Evolutionary conservation across 2,329 filamentous ascomycete genomes (phyloP).

Genomic region (Nemania sp.): DNA sequence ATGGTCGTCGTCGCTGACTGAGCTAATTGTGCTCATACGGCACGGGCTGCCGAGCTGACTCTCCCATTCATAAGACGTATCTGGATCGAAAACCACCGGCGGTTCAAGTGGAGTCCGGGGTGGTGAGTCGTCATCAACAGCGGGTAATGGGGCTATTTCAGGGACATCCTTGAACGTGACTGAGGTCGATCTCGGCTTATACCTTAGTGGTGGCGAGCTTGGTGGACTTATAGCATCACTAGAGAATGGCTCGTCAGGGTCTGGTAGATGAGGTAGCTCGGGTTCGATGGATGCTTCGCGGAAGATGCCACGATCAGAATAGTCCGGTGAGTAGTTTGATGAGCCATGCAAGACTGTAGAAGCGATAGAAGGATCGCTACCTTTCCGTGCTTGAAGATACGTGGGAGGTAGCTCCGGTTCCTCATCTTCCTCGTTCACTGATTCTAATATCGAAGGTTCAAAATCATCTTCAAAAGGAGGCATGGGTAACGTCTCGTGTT

Average conservation of each 20-base stretch:
- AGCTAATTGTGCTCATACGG: slow-evolving; percentile 54
- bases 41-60: slow-evolving; percentile 52
- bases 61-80: slow-evolving; percentile 55
- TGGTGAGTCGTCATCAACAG: slow-evolving; percentile 56
- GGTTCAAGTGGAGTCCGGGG: slow-evolving; percentile 59
- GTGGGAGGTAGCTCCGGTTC: slow-evolving; percentile 49
- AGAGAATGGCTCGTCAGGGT: slow-evolving; percentile 49
- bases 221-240: slow-evolving; percentile 59
- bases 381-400: slow-evolving; percentile 41
- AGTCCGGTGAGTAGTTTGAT: slow-evolving; percentile 55
- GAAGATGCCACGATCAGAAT: slow-evolving; percentile 57
- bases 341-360: slow-evolving; percentile 56
- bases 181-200: slow-evolving; percentile 55
- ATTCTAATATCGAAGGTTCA: slow-evolving; percentile 50
- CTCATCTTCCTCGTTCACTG: slow-evolving; percentile 51
- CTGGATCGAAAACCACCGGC: slow-evolving; percentile 61
- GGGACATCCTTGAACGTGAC: slow-evolving; percentile 61
- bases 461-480: slow-evolving; percentile 43
- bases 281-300: slow-evolving; percentile 61
- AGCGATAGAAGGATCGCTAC: slow-evolving; percentile 49
- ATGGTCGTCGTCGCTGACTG: slow-evolving; percentile 68
- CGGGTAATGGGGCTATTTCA: slow-evolving; percentile 57
- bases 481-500: slow-evolving; percentile 30
- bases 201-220: slow-evolving; percentile 61
- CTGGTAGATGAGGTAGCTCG: slow-evolving; percentile 52